Base-by-base conservation (phyloP, 495 filamentous ascomycete genomes). In the Trypethelium eluteriae region DNA sequence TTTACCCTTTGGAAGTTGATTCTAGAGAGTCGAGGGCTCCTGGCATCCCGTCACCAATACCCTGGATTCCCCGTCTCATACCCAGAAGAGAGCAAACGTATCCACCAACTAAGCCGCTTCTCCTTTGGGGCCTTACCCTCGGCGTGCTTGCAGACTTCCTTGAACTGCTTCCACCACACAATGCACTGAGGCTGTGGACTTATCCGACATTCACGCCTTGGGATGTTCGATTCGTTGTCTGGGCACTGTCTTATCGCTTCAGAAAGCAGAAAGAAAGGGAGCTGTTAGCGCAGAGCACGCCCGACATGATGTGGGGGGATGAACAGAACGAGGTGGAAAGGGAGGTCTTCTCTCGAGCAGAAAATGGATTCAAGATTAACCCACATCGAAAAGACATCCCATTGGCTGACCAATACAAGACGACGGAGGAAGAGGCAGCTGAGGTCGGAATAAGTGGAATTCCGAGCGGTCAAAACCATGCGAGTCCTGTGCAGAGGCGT, bases 51-150 rank as follows among this genome's bases (percentile, higher is more conserved):
- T 59, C 53, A 4, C 53, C 53, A 36, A 59, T 59, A 35, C 18
- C 53, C 32, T 59, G 25, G 10, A 36, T 9, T 34, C 14, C 32
- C n/a, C n/a, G 53, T 35, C 18, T 59, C 32, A 59, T 35, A 36
- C 10, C 18, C 2, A 34, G 32, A 59, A 18, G 18, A 7, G 25
- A 36, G 10, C 3, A 36, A 9, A 35, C 53, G 5, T 59, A 59
- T 59, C 53, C 53, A 14, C 53, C 34, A 36, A 75, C 77, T 35
- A 80, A 76, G 32, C 84, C 87, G 6, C 78, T 93, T 14, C 75
- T 90, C 3, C 83, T 92, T 1, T 93, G 89, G 89, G 89, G 89
- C 0, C 74, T 93, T 18, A 91, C 89, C 0, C 79, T 91, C 3
- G 88, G 88, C 6, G 82, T 93, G 38, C 68, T 90, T 39, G 83